These are phyloP conservation scores for Pythium brachiatum DNA, from an alignment of 352 stramenopile species.

Conservation along the genomic window DNA sequence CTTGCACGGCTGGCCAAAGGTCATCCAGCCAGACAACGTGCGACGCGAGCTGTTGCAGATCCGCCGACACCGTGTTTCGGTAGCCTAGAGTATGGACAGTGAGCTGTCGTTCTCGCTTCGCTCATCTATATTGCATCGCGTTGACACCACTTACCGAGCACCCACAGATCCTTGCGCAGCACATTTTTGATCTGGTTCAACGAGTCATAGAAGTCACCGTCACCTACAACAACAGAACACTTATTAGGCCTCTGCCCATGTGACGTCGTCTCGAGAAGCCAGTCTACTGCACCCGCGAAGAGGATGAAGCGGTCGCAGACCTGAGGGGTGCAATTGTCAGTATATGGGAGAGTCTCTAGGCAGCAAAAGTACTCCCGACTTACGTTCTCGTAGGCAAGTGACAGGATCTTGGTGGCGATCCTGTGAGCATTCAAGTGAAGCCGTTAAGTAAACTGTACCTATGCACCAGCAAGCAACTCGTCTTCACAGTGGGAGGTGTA, in stretches of 20 bases:
- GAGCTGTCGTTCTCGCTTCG: neutral
- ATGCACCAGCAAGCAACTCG: neutral
- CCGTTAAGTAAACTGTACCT: neutral
- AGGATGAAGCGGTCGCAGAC: conserved; percentile 82
- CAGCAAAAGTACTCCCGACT: neutral
- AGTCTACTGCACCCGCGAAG: conserved; percentile 46
- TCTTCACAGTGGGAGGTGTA: conserved; percentile 23
- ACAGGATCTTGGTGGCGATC: conserved; percentile 86
- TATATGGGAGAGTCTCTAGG: neutral
- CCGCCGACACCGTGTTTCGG: conserved; percentile 62
- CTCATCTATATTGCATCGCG: neutral
- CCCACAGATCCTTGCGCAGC: conserved; percentile 82
- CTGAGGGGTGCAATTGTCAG: conserved; percentile 26
- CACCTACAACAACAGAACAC: conserved; percentile 33
- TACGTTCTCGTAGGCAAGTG: conserved; percentile 83
- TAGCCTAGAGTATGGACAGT: conserved; percentile 41
- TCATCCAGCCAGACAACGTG: conserved; percentile 76
- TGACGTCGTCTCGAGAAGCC: too few relatives aligned
- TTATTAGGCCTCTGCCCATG: too few relatives aligned
- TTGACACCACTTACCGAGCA: conserved; percentile 51
- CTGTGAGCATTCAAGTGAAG: conserved; percentile 23
- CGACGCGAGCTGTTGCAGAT: conserved; percentile 76
- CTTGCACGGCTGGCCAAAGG: conserved; percentile 37
- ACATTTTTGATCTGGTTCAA: conserved; percentile 81
- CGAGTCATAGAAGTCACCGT: conserved; percentile 87